Evolutionary conservation across 768 basidiomycete genomes (phyloP).

Genomic region (Auricularia heimuer): DNA sequence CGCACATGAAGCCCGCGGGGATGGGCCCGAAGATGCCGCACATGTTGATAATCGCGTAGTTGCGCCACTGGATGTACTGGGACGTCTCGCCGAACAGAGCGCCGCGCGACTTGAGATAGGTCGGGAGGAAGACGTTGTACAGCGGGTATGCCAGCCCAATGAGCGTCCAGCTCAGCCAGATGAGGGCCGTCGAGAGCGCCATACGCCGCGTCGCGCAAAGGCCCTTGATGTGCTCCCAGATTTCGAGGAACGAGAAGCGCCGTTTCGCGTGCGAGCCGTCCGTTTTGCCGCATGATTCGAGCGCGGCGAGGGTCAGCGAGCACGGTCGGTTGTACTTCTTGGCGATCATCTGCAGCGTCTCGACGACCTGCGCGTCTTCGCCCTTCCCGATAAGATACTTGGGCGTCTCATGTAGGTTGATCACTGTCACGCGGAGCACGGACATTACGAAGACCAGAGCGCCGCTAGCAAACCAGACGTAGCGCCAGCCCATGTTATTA

Average conservation of each 20-base stretch:
- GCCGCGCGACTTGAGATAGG: constrained; percentile 29
- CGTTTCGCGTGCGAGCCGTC: constrained; percentile 16
- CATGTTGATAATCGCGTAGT: constrained; percentile 39
- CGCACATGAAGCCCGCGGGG: constrained; percentile 29
- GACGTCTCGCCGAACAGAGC: not conserved
- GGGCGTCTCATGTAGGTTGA: constrained; percentile 46
- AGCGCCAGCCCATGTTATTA: constrained; percentile 58
- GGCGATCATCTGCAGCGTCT: constrained; percentile 39
- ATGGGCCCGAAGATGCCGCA: constrained; percentile 40
- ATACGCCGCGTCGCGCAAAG: constrained; percentile 55
- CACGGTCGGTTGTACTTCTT: constrained; percentile 37
- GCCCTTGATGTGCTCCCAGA: constrained; percentile 38
- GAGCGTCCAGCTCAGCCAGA: constrained; percentile 14
- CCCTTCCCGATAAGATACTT: constrained; percentile 48
- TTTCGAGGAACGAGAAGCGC: constrained; percentile 11
- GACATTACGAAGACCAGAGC: constrained; percentile 45
- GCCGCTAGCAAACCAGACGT: constrained; percentile 44
- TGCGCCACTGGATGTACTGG: constrained; percentile 11
- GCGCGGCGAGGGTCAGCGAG: constrained; percentile 34
- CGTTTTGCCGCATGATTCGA: constrained; percentile 18
- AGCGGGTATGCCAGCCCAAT: constrained; percentile 48
- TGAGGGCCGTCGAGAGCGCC: constrained; percentile 53
- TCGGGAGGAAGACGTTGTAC: constrained; percentile 41
- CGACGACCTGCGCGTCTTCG: constrained; percentile 40
- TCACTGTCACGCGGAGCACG: constrained; percentile 41